Conservation (phyloP, 2,329 filamentous ascomycete genomes). For the Pseudomassariella vexata region DNA sequence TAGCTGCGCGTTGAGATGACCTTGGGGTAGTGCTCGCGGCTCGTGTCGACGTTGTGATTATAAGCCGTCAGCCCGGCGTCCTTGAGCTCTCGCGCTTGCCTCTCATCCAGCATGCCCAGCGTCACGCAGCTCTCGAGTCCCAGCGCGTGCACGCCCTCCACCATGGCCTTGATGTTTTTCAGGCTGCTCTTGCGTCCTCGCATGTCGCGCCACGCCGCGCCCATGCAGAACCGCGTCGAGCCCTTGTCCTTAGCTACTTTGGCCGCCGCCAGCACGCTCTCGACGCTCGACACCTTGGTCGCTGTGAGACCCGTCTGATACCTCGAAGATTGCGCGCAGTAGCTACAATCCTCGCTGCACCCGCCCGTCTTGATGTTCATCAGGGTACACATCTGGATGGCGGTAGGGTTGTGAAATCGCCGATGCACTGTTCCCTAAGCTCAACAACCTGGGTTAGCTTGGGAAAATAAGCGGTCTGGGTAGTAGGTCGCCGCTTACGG, state of each 20-base stretch:
- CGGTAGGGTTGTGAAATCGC: slow-evolving; percentile 75
- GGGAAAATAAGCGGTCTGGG: slow-evolving; percentile 5
- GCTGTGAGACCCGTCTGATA: slow-evolving; percentile 75
- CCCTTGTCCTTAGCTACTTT: slow-evolving; percentile 74
- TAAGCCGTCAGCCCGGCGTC: slow-evolving; percentile 83
- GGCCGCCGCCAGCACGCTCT: slow-evolving; percentile 74
- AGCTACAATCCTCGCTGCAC: slow-evolving; percentile 87
- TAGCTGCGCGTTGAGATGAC: slow-evolving; percentile 83
- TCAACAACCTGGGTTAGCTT: slow-evolving; percentile 4
- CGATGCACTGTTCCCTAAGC: slow-evolving; percentile 70
- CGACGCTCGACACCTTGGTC: slow-evolving; percentile 72
- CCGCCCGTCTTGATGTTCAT: slow-evolving; percentile 97
- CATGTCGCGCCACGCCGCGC: slow-evolving; percentile 92
- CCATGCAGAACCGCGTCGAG: slow-evolving; percentile 92
- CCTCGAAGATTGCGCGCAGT: slow-evolving; percentile 84
- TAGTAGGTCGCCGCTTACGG: slow-evolving; percentile 43
- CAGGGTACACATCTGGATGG: slow-evolving; percentile 86
- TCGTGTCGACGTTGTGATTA: slow-evolving; percentile 92
- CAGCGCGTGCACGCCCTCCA: slow-evolving; percentile 71
- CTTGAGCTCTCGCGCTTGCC: slow-evolving; percentile 77
- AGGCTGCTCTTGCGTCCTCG: slow-evolving; percentile 78
- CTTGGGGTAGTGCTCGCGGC: slow-evolving; percentile 79
- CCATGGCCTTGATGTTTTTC: slow-evolving; percentile 81
- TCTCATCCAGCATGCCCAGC: slow-evolving; percentile 81
- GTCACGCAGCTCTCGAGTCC: slow-evolving; percentile 94